These are phyloP conservation scores for Oryza punctata DNA, from an alignment of 176 grass and related monocot species.

Conservation along the genomic window DNA sequence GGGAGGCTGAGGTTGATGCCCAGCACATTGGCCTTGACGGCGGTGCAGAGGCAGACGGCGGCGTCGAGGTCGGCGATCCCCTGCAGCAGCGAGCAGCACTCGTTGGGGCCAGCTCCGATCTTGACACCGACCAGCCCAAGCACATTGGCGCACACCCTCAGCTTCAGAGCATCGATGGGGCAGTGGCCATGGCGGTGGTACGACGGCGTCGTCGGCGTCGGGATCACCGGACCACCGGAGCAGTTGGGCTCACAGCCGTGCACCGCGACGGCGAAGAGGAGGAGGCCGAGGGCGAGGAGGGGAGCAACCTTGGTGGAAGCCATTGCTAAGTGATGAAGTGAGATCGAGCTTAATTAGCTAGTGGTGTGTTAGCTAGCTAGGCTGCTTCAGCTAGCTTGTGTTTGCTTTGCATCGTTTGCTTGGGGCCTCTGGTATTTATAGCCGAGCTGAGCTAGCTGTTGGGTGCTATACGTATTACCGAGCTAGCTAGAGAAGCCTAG, in stretches of 20 bases:
- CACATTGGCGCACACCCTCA: conserved; percentile 39
- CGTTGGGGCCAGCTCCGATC: conserved; percentile 6
- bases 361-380: no score
- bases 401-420: no score
- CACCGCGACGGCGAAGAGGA: conserved; percentile 12
- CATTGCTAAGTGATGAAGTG: neutral
- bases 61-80: conserved; percentile 43
- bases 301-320: neutral
- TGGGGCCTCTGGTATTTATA: no score
- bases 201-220: neutral
- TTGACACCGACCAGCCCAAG: neutral
- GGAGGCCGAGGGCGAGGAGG: conserved; percentile 7
- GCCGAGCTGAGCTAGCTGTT: no score
- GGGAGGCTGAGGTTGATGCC: conserved; percentile 39
- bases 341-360: neutral
- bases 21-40: conserved; percentile 44
- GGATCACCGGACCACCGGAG: neutral
- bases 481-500: no score
- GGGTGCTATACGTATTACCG: no score
- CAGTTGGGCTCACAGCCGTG: conserved; percentile 23
- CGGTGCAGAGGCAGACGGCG: conserved; percentile 50
- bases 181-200: neutral
- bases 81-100: conserved; percentile 33
- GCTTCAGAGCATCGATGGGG: conserved; percentile 21
- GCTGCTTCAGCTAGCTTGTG: no score